A percentile compares a stretch with the other conserved stretches of the same genome.
These are phyloP conservation scores for Aegilops speltoides DNA, from an alignment of 176 grass and related monocot species.

Conservation along the genomic window DNA sequence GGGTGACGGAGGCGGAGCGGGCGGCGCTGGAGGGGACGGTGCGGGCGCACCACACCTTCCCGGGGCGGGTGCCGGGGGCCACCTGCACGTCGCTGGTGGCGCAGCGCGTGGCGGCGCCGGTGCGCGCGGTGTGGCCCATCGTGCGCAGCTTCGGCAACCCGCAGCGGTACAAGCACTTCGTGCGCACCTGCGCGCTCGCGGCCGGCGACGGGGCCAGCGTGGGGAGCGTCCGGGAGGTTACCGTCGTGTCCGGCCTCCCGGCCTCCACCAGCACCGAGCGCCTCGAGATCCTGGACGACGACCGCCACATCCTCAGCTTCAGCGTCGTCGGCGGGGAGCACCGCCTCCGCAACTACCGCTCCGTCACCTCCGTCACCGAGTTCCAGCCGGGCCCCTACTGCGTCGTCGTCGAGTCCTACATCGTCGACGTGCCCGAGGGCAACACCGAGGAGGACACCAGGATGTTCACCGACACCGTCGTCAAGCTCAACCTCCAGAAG, in stretches of 20 bases:
- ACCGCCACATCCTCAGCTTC: constrained; percentile 27
- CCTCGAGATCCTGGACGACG: constrained; percentile 26
- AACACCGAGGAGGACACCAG: constrained; percentile 61
- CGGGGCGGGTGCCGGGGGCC: neutral
- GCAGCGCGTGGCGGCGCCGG: constrained; percentile 9
- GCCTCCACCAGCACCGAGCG: constrained; percentile 14
- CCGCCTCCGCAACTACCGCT: constrained; percentile 25
- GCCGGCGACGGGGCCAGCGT: constrained; percentile 15
- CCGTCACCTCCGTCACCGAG: constrained; percentile 27
- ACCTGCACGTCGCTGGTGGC: constrained; percentile 23
- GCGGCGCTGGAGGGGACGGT: constrained; percentile 8
- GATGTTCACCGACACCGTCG: constrained; percentile 74
- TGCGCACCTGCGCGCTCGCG: constrained; percentile 22
- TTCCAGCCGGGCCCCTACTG: constrained; percentile 6
- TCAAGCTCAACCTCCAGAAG: constrained; percentile 80
- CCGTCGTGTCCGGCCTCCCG: constrained; percentile 12
- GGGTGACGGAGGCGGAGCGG: constrained; percentile 8
- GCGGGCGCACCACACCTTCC: constrained; percentile 20
- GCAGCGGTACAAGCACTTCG: constrained; percentile 27
- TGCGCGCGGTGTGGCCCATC: constrained; percentile 23
- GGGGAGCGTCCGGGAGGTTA: constrained; percentile 14
- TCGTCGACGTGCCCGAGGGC: constrained; percentile 7
- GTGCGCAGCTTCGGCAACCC: constrained; percentile 28
- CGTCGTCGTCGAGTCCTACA: constrained; percentile 18
- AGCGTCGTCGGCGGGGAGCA: constrained; percentile 21